phyloP scores from a whole-genome alignment of 106 monocot genomes.

The Cymbidium sinense region DNA sequence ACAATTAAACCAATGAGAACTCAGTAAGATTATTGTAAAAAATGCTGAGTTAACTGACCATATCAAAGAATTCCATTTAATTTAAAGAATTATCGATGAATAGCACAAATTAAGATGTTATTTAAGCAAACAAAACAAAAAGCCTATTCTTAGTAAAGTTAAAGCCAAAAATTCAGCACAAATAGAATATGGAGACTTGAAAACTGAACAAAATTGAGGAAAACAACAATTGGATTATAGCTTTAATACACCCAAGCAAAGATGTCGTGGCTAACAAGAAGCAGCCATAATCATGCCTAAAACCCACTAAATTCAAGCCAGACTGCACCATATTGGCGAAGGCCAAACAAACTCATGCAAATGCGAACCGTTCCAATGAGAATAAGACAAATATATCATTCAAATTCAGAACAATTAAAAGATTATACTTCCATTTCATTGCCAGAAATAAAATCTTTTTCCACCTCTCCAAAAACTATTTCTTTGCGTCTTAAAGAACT shows the following conservation, averaged over 20 bases:
- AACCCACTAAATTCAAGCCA: neutral
- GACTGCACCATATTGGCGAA: neutral
- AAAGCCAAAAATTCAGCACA: neutral
- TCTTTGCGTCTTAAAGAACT: too few species aligned
- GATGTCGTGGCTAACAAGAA: neutral
- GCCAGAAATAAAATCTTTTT: too few species aligned
- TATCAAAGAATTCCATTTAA: neutral
- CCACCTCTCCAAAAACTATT: too few species aligned
- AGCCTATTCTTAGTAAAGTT: neutral
- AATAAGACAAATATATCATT: neutral
- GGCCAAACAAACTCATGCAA: neutral
- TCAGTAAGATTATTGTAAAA: neutral
- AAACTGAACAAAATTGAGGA: neutral
- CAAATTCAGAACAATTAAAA: neutral
- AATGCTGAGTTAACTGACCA: neutral
- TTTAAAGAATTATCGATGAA: neutral
- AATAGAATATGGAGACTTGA: neutral
- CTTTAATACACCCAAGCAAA: neutral
- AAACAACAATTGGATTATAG: neutral
- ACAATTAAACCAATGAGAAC: neutral
- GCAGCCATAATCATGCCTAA: neutral
- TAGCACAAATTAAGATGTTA: neutral
- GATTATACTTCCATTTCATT: neutral
- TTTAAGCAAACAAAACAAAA: neutral
- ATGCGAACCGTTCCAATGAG: neutral